Evolutionary conservation across 2,329 filamentous ascomycete genomes (phyloP).

Genomic region (Cladosporium sp.): DNA sequence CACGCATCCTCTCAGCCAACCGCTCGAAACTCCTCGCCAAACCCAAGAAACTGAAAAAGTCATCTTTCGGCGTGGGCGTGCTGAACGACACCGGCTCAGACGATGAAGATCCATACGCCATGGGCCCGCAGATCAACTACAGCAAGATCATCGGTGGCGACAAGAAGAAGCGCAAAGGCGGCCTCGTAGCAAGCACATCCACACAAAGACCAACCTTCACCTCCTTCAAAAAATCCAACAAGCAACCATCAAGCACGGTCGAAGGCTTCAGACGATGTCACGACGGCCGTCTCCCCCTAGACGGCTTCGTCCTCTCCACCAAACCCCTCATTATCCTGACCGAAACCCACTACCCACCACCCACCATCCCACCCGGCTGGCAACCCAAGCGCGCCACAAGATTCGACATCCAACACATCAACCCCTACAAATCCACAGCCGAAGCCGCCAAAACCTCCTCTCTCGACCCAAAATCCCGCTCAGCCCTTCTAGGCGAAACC

Average conservation of each 20-base stretch:
- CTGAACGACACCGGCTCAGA: constrained; percentile 92
- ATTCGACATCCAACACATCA: constrained; percentile 19
- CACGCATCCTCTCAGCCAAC: constrained; percentile 27
- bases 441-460: constrained; percentile 73
- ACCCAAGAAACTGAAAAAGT: constrained; percentile 51
- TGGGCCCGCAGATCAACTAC: constrained; percentile 86
- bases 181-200: constrained; percentile 23
- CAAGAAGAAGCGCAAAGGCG: constrained; percentile 54
- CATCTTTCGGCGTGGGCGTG: constrained; percentile 80
- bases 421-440: constrained; percentile 59
- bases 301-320: constrained; percentile 70
- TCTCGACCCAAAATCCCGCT: constrained; percentile 70
- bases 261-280: constrained; percentile 65
- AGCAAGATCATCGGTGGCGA: constrained; percentile 75
- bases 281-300: constrained; percentile 73
- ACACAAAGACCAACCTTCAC: constrained; percentile 64
- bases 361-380: constrained; percentile 69
- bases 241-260: constrained; percentile 17
- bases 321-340: constrained; percentile 38
- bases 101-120: constrained; percentile 88
- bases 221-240: constrained; percentile 53
- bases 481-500: constrained; percentile 73
- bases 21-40: constrained; percentile 31
- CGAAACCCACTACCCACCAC: constrained; percentile 56
- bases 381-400: constrained; percentile 52